A percentile compares a stretch with the other conserved stretches of the same genome.
Evolutionary conservation across 208 protist genomes (phyloP).

Genomic region (Novymonas esmeraldas): DNA sequence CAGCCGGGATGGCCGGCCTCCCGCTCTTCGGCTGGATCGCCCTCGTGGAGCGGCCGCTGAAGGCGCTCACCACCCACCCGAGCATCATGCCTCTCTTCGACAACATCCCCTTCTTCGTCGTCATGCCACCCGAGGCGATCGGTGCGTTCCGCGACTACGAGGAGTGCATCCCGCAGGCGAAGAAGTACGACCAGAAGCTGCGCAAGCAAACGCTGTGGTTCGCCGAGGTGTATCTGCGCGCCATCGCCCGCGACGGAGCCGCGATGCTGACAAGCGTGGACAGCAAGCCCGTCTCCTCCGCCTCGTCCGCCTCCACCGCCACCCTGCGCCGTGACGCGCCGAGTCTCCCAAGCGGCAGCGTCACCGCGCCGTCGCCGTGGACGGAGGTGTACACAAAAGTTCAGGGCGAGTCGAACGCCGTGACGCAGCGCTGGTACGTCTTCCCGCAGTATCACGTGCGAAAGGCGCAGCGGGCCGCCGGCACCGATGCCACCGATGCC

Average conservation of each 20-base stretch:
- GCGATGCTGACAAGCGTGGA: slow-evolving; percentile 23
- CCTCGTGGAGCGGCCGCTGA: slow-evolving; percentile 3
- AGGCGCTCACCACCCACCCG: background rate
- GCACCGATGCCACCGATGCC: background rate
- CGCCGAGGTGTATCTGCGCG: slow-evolving; percentile 47
- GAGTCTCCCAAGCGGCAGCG: background rate
- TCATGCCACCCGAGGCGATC: slow-evolving; percentile 33
- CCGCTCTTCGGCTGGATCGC: slow-evolving; percentile 42
- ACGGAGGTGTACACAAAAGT: slow-evolving; percentile 22
- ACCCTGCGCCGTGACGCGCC: background rate
- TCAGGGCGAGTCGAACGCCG: background rate
- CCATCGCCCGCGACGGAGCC: slow-evolving; percentile 37
- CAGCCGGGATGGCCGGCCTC: slow-evolving; percentile 7
- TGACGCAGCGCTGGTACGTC: slow-evolving; percentile 36
- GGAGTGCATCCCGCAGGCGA: slow-evolving; percentile 13
- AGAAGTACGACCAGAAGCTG: slow-evolving; percentile 65
- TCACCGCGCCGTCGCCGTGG: background rate
- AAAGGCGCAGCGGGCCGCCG: background rate
- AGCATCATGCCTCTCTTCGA: slow-evolving; percentile 22
- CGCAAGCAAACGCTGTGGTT: slow-evolving; percentile 24
- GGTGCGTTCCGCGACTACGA: slow-evolving; percentile 40
- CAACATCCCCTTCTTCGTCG: slow-evolving; percentile 38
- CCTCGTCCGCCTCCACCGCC: slow-evolving; percentile 3
- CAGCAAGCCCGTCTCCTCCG: background rate
- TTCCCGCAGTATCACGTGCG: slow-evolving; percentile 33